Percentiles rank a stretch among this genome's conserved stretches.
Conservation (phyloP, 176 grass and related monocot genomes). For the Triticum turgidum region DNA sequence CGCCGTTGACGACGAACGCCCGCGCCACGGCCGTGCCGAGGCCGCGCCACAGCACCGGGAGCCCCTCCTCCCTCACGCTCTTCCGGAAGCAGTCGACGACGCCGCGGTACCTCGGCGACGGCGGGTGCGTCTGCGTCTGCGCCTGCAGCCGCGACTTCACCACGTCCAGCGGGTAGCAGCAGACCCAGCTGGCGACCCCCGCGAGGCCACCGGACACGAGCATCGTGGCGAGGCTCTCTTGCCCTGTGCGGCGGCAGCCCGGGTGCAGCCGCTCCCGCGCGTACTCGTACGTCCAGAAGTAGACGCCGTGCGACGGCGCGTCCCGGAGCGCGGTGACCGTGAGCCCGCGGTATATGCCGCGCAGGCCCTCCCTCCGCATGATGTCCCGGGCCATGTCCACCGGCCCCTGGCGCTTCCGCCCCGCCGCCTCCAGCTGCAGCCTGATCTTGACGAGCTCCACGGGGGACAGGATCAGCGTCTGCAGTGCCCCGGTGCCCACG, state of each 20-base stretch:
- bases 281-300: conserved; percentile 95
- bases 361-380: conserved; percentile 52
- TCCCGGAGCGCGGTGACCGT: conserved; percentile 78
- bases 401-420: conserved; percentile 47
- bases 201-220: conserved; percentile 82
- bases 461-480: conserved; percentile 76
- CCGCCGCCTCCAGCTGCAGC: conserved; percentile 58
- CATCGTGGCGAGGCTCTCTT: conserved; percentile 77
- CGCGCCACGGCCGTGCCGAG: conserved; percentile 80
- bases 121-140: conserved; percentile 28
- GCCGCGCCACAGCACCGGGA: conserved; percentile 86
- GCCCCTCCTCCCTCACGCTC: conserved; percentile 79
- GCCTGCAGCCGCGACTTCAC: conserved; percentile 95
- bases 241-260: conserved; percentile 56
- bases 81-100: conserved; percentile 79
- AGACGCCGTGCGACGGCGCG: conserved; percentile 91
- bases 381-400: conserved; percentile 59
- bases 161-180: conserved; percentile 94
- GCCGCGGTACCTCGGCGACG: conserved; percentile 57
- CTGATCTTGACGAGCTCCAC: conserved; percentile 92
- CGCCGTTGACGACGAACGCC: conserved; percentile 88
- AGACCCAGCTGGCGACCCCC: conserved; percentile 92
- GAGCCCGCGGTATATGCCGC: conserved; percentile 79
- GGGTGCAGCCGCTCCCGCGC: conserved; percentile 74
- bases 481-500: conserved; percentile 70